Conservation (phyloP, 192 early-diverging fungal genomes). For the Coemansia sp. region DNA sequence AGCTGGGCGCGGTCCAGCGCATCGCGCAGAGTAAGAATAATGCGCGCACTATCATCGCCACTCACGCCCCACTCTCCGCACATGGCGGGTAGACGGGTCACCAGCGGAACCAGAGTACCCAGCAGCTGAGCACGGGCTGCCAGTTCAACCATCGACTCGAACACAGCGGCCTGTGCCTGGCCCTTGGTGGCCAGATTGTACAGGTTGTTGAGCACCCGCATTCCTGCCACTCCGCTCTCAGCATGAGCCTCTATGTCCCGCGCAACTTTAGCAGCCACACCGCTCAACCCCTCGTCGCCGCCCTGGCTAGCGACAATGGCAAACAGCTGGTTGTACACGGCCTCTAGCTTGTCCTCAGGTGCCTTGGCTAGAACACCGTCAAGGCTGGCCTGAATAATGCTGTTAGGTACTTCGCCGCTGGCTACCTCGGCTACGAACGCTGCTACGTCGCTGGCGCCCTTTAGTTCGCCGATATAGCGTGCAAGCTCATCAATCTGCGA, state of each 20-base stretch:
- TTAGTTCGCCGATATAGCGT: slow-evolving; percentile 53
- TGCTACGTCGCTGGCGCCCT: slow-evolving; percentile 12
- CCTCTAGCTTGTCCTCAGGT: slow-evolving; percentile 32
- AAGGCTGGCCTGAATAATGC: slow-evolving; percentile 49
- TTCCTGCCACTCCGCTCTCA: slow-evolving; percentile 21
- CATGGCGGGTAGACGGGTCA: slow-evolving; percentile 25
- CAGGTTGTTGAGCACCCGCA: slow-evolving; percentile 63
- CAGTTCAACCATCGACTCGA: slow-evolving; percentile 70
- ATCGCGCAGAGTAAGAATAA: slow-evolving; percentile 53
- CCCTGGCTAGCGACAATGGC: slow-evolving; percentile 9
- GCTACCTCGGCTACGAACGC: slow-evolving; percentile 34
- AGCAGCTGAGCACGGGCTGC: slow-evolving; percentile 57
- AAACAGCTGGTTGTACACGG: slow-evolving; percentile 51
- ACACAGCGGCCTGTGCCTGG: slow-evolving; percentile 63
- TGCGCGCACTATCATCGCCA: slow-evolving; percentile 61
- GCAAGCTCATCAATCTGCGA: slow-evolving; percentile 71
- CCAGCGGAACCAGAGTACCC: slow-evolving; percentile 19
- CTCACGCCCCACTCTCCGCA: slow-evolving; percentile 25
- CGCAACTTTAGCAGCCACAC: slow-evolving; percentile 8
- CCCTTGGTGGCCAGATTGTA: slow-evolving; percentile 74
- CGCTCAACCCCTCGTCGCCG: not conserved
- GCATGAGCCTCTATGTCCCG: slow-evolving; percentile 13
- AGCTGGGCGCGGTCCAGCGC: slow-evolving; percentile 27
- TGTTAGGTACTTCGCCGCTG: slow-evolving; percentile 2
- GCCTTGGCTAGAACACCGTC: slow-evolving; percentile 36